These are phyloP conservation scores for Pleurotus citrinopileatus DNA, from an alignment of 768 basidiomycete genomes.

Conservation along the genomic window DNA sequence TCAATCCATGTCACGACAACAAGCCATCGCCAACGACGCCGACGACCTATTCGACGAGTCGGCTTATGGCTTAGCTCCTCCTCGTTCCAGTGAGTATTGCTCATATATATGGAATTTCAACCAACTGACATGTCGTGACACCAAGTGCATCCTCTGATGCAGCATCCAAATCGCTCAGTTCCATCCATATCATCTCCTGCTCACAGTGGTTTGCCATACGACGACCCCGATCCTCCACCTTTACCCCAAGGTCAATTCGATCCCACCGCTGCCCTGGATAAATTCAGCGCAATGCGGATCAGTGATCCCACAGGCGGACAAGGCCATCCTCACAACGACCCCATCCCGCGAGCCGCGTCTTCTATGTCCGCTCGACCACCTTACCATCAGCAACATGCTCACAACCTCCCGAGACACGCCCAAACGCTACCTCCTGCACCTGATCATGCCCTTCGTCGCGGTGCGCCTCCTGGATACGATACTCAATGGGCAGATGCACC, in stretches of 20 bases:
- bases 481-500: neutral
- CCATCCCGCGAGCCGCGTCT: conserved; percentile 52
- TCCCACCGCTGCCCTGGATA: conserved; percentile 42
- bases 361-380: conserved; percentile 49
- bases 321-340: conserved; percentile 33
- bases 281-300: conserved; percentile 54
- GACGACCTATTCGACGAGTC: conserved; percentile 17
- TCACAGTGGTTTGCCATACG: no score
- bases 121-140: no score
- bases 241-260: conserved; percentile 31
- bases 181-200: no score
- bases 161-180: no score
- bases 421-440: conserved; percentile 36
- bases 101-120: no score
- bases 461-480: conserved; percentile 7
- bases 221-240: no score
- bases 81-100: conserved; percentile 5
- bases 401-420: conserved; percentile 35
- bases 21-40: no score
- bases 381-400: conserved; percentile 22
- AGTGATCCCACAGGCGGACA: conserved; percentile 34
- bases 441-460: conserved; percentile 14
- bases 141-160: no score
- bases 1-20: no score
- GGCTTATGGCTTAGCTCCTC: conserved; percentile 6